A percentile compares a stretch with the other conserved stretches of the same genome.
Evolutionary conservation across 108 stramenopile genomes (phyloP).

Genomic region (Nitzschia sp.): DNA sequence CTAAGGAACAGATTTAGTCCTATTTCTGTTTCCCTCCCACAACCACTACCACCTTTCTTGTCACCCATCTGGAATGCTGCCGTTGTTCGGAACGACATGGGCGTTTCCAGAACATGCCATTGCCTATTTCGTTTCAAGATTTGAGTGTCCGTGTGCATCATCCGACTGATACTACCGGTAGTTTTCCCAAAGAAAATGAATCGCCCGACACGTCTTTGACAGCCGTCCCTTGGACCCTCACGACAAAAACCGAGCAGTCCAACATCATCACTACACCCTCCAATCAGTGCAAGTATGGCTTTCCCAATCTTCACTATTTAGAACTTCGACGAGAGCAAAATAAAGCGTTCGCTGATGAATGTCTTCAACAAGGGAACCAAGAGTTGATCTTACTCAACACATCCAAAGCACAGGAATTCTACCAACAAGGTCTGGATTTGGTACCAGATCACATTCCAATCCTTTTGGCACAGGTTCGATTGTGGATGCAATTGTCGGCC

Average conservation of each 20-base stretch:
- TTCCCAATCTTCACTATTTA: slow-evolving; percentile 15
- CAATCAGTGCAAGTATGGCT: neutral
- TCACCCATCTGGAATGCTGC: too few species aligned
- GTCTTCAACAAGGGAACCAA: slow-evolving; percentile 16
- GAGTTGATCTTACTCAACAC: slow-evolving; percentile 9
- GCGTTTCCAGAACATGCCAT: neutral
- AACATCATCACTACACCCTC: too few species aligned
- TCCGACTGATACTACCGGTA: neutral
- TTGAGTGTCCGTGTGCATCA: neutral
- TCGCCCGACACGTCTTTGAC: slow-evolving; percentile 7
- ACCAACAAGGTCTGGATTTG: slow-evolving; percentile 31
- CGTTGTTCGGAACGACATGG: too few species aligned
- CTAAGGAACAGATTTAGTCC: too few species aligned
- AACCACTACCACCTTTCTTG: too few species aligned
- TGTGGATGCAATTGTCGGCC: neutral
- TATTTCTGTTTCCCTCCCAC: too few species aligned
- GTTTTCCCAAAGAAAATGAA: neutral
- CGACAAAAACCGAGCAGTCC: too few species aligned
- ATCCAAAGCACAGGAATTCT: slow-evolving; percentile 13
- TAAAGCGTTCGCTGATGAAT: slow-evolving; percentile 23
- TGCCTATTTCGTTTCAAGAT: slow-evolving; percentile 1
- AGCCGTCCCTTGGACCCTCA: slow-evolving; percentile 7
- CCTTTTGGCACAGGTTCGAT: slow-evolving; percentile 20
- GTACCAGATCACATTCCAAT: slow-evolving; percentile 31
- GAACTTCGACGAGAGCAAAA: slow-evolving; percentile 42